These are phyloP conservation scores for Aspergillus pseudoglaucus DNA, from an alignment of 2,329 filamentous ascomycete genomes.

Conservation along the genomic window DNA sequence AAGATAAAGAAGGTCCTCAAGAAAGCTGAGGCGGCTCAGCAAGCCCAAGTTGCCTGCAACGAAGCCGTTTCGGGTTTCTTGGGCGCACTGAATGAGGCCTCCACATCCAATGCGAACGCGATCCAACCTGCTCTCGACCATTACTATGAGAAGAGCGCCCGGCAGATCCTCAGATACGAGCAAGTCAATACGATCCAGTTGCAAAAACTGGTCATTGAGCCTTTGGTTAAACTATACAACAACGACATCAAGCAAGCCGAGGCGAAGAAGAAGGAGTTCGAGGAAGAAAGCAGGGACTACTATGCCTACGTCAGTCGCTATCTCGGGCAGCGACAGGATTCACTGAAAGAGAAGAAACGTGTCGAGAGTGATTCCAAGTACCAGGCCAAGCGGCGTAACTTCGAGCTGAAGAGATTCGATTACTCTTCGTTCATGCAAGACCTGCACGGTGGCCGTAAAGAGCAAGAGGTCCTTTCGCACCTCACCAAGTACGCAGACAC, in stretches of 20 bases:
- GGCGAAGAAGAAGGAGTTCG: slow-evolving; percentile 93
- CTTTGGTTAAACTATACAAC: slow-evolving; percentile 83
- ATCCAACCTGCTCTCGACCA: slow-evolving; percentile 96
- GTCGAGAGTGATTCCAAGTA: slow-evolving; percentile 94
- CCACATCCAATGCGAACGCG: slow-evolving; percentile 85
- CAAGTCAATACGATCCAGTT: slow-evolving; percentile 75
- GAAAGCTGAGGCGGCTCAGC: slow-evolving; percentile 80
- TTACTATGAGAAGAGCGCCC: slow-evolving; percentile 95
- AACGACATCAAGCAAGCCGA: slow-evolving; percentile 97
- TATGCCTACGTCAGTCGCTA: slow-evolving; percentile 94
- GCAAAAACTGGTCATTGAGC: slow-evolving; percentile 91
- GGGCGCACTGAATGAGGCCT: slow-evolving; percentile 78
- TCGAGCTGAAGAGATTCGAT: slow-evolving; percentile 95
- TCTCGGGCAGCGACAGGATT: slow-evolving; percentile 92
- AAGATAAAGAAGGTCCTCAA: slow-evolving; percentile 96
- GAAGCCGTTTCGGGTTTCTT: slow-evolving; percentile 77
- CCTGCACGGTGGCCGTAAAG: slow-evolving; percentile 95
- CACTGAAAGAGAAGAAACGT: slow-evolving; percentile 94
- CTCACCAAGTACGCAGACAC: slow-evolving; percentile 89
- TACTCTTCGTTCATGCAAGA: slow-evolving; percentile 99
- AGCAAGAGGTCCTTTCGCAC: slow-evolving; percentile 92
- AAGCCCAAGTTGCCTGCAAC: slow-evolving; percentile 75
- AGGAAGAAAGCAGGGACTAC: slow-evolving; percentile 98
- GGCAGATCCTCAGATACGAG: slow-evolving; percentile 83
- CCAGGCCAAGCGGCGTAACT: slow-evolving; percentile 84